Evolutionary conservation across 2,329 filamentous ascomycete genomes (phyloP).

Genomic region (Trichophyton verrucosum): DNA sequence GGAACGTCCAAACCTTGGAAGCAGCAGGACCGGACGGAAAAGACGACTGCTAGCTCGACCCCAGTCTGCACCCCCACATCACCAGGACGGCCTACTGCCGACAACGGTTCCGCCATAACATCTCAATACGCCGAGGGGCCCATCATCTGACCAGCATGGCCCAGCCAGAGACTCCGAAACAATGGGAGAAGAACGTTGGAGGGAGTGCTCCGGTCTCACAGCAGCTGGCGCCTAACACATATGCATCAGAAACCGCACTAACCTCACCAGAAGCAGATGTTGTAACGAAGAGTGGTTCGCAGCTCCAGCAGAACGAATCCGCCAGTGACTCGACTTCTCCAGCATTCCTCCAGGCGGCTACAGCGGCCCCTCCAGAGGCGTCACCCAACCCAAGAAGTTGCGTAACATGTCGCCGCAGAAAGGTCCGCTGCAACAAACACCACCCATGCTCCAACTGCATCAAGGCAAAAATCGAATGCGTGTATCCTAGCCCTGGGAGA

Average conservation of each 20-base stretch:
- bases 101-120: not conserved
- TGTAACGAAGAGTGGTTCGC: not conserved
- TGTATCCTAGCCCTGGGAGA: slow-evolving; percentile 50
- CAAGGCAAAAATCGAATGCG: slow-evolving; percentile 44
- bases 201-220: not conserved
- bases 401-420: slow-evolving; percentile 36
- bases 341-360: not conserved
- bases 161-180: not conserved
- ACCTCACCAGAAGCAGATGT: not conserved
- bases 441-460: slow-evolving; percentile 38
- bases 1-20: not conserved
- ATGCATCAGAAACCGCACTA: not conserved
- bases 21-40: not conserved
- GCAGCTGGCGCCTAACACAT: not conserved
- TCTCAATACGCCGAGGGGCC: not conserved
- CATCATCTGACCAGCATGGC: not conserved
- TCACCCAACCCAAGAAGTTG: slow-evolving; percentile 31
- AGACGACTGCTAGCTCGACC: not conserved
- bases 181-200: not conserved
- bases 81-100: not conserved
- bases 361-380: not conserved
- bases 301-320: not conserved
- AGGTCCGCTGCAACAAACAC: slow-evolving; percentile 38
- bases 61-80: not conserved
- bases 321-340: not conserved